A percentile compares a stretch with the other conserved stretches of the same genome.
Evolutionary conservation across 805 yeast species (phyloP).

Genomic region (Peterozyma xylosa): DNA sequence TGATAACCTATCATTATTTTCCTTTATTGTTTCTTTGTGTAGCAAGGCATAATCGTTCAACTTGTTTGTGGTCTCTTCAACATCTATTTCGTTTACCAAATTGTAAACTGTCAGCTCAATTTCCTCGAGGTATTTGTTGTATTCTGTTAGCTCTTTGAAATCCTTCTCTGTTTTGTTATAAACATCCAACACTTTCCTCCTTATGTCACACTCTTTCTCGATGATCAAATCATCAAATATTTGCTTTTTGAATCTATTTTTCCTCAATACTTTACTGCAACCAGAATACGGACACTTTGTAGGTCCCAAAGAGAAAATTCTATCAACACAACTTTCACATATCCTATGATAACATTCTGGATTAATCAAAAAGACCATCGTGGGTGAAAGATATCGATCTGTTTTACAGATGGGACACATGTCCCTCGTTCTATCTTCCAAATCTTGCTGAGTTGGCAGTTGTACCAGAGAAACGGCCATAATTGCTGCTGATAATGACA

Average conservation of each 20-base stretch:
- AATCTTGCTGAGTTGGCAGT: neutral
- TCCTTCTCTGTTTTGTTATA: conserved; percentile 78
- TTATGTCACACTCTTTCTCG: conserved; percentile 87
- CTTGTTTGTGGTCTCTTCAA: conserved; percentile 59
- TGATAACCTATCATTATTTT: conserved; percentile 66
- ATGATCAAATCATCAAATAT: conserved; percentile 85
- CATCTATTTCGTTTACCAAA: conserved; percentile 61
- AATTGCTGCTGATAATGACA: no score
- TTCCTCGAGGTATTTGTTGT: conserved; percentile 74
- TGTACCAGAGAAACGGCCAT: no score
- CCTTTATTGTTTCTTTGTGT: conserved; percentile 68
- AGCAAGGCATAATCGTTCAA: conserved; percentile 62
- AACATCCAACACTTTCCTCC: conserved; percentile 68
- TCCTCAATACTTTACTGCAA: conserved; percentile 81
- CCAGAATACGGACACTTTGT: conserved; percentile 94
- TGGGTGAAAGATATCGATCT: conserved; percentile 87
- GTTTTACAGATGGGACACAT: conserved; percentile 98
- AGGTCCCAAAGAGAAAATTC: conserved; percentile 91
- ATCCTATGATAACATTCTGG: conserved; percentile 98
- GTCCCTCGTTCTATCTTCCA: conserved; percentile 52
- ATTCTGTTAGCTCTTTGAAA: conserved; percentile 52
- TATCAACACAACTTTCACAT: conserved; percentile 94
- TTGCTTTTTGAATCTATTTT: conserved; percentile 86
- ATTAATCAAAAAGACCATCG: conserved; percentile 84
- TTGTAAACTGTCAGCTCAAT: conserved; percentile 78